Base-by-base conservation (phyloP, 495 filamentous ascomycete species). In the Aspergillus nanangensis region DNA sequence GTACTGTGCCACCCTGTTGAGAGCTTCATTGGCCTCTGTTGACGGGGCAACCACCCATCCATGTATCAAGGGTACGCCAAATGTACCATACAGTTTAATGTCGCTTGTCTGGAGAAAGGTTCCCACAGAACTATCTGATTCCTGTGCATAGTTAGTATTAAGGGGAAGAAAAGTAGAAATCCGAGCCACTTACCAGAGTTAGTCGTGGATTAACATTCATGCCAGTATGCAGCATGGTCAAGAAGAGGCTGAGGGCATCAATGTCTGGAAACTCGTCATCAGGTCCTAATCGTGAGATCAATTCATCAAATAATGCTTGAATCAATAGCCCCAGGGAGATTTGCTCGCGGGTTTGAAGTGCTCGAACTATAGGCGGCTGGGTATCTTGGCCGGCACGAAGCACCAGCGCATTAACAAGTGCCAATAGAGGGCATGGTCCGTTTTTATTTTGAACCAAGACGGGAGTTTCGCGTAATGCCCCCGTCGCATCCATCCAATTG, bases 161-260 rank as follows among this genome's bases (percentile, higher is more conserved):
- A 9, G 9, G 46, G 40, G 65, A n/a, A 61, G 66, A 11, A 62
- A 61, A 1, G 57, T 69, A 15, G 62, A 10, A 65, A 29, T 21
- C 69, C 67, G n/a, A 8, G 35, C n/a, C 66, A 56, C 68, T 55
- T 48, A 71, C 67, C 40, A 80, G 54, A 18, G 89, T 76, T 45
- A 95, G 88, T 14, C 86, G 83, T 29, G 93, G 93, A 56, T 98
- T 97, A 36, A 96, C 93, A 57, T 97, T 97, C 91, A 98, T 95
- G 29, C 93, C 93, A 1, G 91, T 96, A 60, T 96, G 90, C 3
- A 98, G 72, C 35, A 87, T 88, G 21, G 91, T 78, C 8, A 98
- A 75, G 59, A 98, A 97, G 14, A 75, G 69, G 58, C 94, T 92
- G 1, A 98, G 74, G 34, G 94, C 90, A 32, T 82, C 73, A 41